phyloP scores from a whole-genome alignment of 2,329 filamentous ascomycete genomes.

The Lizonia empirigonia region DNA sequence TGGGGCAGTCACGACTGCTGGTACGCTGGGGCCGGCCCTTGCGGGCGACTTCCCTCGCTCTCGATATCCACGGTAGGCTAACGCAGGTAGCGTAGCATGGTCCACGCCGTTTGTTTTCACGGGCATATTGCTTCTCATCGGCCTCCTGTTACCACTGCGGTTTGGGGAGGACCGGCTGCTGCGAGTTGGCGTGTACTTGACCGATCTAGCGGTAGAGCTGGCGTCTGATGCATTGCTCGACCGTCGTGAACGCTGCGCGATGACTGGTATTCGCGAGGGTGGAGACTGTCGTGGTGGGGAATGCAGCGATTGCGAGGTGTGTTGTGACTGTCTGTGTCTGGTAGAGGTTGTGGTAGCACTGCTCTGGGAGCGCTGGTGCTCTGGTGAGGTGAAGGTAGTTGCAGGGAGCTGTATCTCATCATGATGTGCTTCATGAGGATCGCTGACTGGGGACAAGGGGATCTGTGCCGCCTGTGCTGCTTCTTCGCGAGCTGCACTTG shows the following conservation, averaged over 20 bases:
- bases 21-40: conserved; percentile 33
- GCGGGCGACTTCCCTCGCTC: conserved; percentile 41
- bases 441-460: conserved; percentile 12
- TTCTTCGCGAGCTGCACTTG: conserved; percentile 21
- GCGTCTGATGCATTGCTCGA: conserved; percentile 45
- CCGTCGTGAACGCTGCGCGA: conserved; percentile 37
- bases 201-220: conserved; percentile 42
- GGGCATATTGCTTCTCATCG: conserved; percentile 14
- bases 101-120: conserved; percentile 19
- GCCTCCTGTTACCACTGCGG: conserved; percentile 24
- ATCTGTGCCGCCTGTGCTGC: conserved; percentile 16
- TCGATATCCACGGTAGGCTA: conserved; percentile 41
- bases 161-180: conserved; percentile 39
- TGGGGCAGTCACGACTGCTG: conserved; percentile 39
- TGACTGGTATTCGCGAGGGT: conserved; percentile 43
- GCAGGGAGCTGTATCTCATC: conserved; percentile 23
- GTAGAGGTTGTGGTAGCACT: conserved; percentile 23
- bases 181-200: conserved; percentile 37
- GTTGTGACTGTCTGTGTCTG: conserved; percentile 19
- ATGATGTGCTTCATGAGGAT: conserved; percentile 11
- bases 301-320: conserved; percentile 18
- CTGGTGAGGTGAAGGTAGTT: conserved; percentile 22
- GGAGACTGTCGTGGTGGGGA: conserved; percentile 34
- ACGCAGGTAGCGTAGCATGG: conserved; percentile 32
- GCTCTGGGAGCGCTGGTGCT: conserved; percentile 29